These are phyloP conservation scores for Adansonia gregorii DNA, from an alignment of 441 rosid species.

Conservation along the genomic window DNA sequence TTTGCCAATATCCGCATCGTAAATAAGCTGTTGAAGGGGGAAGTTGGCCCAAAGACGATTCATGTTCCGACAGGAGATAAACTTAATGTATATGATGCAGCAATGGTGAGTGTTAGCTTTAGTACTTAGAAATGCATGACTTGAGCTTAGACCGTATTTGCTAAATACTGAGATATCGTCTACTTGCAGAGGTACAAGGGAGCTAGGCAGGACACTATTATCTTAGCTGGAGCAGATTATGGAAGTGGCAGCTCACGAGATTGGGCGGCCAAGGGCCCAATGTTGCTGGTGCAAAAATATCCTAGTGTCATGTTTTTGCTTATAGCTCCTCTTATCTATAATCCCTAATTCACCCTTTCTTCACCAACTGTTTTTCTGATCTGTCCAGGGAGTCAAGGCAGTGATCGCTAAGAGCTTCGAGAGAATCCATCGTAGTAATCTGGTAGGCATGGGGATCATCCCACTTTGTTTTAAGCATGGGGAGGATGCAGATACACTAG, in stretches of 20 bases:
- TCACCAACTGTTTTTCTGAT: not conserved
- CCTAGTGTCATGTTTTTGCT: not conserved
- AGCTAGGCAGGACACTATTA: conserved; percentile 53
- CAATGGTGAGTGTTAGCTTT: conserved; percentile 46
- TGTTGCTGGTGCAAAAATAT: conserved; percentile 17
- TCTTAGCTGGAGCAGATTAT: conserved; percentile 65
- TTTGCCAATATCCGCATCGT: conserved; percentile 61
- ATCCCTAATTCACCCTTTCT: not conserved
- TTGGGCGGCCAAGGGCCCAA: conserved; percentile 70
- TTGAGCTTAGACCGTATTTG: not conserved
- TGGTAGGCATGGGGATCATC: conserved; percentile 59
- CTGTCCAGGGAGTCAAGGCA: conserved; percentile 59
- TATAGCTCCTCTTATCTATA: not conserved
- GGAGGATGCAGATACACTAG: conserved; percentile 52
- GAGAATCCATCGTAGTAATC: conserved; percentile 62
- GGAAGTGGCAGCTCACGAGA: conserved; percentile 76
- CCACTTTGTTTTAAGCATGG: conserved; percentile 61
- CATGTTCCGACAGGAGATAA: conserved; percentile 64
- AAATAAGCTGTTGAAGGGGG: conserved; percentile 59
- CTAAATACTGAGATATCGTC: conserved; percentile 1
- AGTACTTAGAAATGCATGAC: not conserved
- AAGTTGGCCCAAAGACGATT: conserved; percentile 61
- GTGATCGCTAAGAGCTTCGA: conserved; percentile 67
- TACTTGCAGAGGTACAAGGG: conserved; percentile 53
- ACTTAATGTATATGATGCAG: conserved; percentile 62